A percentile compares a stretch with the other conserved stretches of the same genome.
Conservation (phyloP, 176 grass and related monocot genomes). For the Luzula sylvatica region DNA sequence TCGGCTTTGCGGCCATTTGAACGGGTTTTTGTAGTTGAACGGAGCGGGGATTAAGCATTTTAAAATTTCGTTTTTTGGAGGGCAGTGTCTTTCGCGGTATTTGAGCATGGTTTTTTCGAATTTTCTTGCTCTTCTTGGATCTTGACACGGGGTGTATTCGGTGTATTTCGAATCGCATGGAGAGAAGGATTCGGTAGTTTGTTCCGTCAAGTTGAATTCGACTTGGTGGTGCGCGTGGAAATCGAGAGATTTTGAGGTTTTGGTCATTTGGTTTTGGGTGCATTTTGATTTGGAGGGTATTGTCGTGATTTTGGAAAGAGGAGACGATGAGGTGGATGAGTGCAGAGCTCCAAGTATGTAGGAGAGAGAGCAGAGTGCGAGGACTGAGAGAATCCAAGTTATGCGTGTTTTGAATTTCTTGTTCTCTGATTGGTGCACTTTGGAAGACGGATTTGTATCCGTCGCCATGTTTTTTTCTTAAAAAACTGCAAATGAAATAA, state of each 20-base stretch:
- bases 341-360: conserved; percentile 86
- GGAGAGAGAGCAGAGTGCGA: conserved; percentile 37
- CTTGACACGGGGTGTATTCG: conserved; percentile 89
- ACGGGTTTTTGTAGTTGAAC: conserved; percentile 60
- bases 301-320: conserved; percentile 16
- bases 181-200: conserved; percentile 21
- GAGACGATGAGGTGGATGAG: conserved; percentile 27
- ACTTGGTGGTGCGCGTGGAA: conserved; percentile 72
- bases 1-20: conserved; percentile 62
- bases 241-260: conserved; percentile 35
- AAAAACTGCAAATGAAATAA: no score
- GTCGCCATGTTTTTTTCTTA: conserved; percentile 28
- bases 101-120: conserved; percentile 56
- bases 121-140: conserved; percentile 67
- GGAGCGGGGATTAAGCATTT: conserved; percentile 69
- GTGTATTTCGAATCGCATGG: conserved; percentile 58
- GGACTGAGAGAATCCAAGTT: conserved; percentile 24
- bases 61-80: conserved; percentile 37
- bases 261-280: background rate
- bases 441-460: conserved; percentile 40
- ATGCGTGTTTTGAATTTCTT: conserved; percentile 34
- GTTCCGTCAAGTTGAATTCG: conserved; percentile 33
- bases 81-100: conserved; percentile 77
- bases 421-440: conserved; percentile 23
- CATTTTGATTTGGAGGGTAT: background rate